Evolutionary conservation across 1,284 basidiomycete species (phyloP).

Genomic region (Ceratobasidium sp.): DNA sequence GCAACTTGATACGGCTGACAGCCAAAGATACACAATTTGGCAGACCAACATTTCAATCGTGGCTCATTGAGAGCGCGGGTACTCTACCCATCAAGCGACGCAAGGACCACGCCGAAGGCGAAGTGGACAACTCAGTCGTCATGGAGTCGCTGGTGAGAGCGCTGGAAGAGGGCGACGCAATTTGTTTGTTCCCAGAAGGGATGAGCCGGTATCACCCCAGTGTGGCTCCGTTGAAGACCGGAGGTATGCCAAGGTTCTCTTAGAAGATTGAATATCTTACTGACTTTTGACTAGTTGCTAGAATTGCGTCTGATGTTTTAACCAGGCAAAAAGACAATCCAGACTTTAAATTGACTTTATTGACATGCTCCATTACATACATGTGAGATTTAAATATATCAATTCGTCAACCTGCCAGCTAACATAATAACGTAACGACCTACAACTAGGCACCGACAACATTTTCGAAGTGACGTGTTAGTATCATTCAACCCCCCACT

Average conservation of each 20-base stretch:
- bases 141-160: constrained; percentile 76
- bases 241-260: constrained; percentile 58
- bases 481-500: constrained; percentile 82
- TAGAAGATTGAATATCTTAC: constrained; percentile 19
- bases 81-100: constrained; percentile 79
- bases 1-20: constrained; percentile 80
- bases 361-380: constrained; percentile 83
- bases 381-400: constrained; percentile 58
- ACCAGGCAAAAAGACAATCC: constrained; percentile 71
- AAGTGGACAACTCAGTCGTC: constrained; percentile 68
- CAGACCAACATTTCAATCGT: constrained; percentile 78
- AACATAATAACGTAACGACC: neutral
- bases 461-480: constrained; percentile 84
- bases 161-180: constrained; percentile 75
- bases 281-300: constrained; percentile 62
- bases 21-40: constrained; percentile 87
- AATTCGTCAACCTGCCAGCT: neutral
- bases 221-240: constrained; percentile 83
- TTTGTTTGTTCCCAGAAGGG: constrained; percentile 84
- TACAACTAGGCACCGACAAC: constrained; percentile 62
- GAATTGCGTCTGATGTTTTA: constrained; percentile 77
- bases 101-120: constrained; percentile 65
- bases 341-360: constrained; percentile 71
- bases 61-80: constrained; percentile 85
- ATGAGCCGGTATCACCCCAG: constrained; percentile 81